Evolutionary conservation across 2,329 filamentous ascomycete genomes (phyloP), one percentile per base, ranked within the genome.

Genomic region (Venturiaceae sp.): DNA sequence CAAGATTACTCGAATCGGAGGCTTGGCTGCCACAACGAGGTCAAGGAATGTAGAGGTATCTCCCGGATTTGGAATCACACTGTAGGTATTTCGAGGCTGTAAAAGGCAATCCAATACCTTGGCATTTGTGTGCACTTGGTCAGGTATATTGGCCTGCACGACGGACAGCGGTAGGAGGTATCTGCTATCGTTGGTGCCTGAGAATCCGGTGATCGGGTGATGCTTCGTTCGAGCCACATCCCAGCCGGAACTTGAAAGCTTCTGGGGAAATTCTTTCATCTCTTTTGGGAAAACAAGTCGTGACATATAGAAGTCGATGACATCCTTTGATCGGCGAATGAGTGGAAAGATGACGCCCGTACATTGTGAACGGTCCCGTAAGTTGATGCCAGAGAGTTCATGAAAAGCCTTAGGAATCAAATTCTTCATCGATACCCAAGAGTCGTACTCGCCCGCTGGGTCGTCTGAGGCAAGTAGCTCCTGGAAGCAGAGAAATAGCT

Each of bases 181-280:
- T 9, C 76, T 69, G 0, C 80, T 82, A 62, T 90, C 86, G 28
- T 83, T 85, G 0, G 86, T 90, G 0, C 86, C 86, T 57, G 83
- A 87, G 64, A 90, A 90, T 0, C 86, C 87, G 0, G 82, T 85
- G 0, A 78, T 83, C 0, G 78, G 74, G 21, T 81, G 70, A 0
- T 19, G 6, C 57, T 78, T 84, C 5, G 53, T 53, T 37, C 71
- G 66, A 0, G 73, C 81, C 19, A 88, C 71, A 60, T 90, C 84
- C 86, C 85, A 89, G 0, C 84, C 85, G 0, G 85, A 88, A 0
- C 82, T 77, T 0, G 81, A 83, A 0, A 90, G 69, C 61, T 88
- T 89, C 8, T 75, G 58, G 0, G 80, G 78, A 53, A 87, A 90
- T 60, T 87, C 81, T 26, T 79, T 83, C 61, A 81, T 77, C 23